Percentiles rank a stretch among this genome's conserved stretches.
Evolutionary conservation across 495 filamentous ascomycete genomes (phyloP).

Genomic region (Chaetomidium leptoderma): DNA sequence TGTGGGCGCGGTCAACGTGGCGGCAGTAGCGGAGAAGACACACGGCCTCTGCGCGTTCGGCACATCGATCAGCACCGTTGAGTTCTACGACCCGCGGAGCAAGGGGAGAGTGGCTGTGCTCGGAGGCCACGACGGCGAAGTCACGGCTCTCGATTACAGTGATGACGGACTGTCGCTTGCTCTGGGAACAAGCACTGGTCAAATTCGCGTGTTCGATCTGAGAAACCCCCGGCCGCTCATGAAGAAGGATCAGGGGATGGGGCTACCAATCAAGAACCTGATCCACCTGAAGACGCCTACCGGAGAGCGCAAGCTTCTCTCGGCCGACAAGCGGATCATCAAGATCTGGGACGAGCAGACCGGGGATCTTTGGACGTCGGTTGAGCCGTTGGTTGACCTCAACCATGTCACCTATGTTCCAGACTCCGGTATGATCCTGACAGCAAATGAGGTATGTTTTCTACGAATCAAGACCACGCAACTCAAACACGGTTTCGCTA

Average conservation of each 20-base stretch:
- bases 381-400: conserved; percentile 91
- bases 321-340: conserved; percentile 90
- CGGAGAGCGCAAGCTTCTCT: conserved; percentile 82
- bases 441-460: conserved; percentile 89
- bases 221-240: conserved; percentile 80
- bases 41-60: conserved; percentile 93
- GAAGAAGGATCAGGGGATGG: conserved; percentile 93
- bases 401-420: conserved; percentile 86
- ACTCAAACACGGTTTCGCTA: not conserved
- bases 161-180: conserved; percentile 80
- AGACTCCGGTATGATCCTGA: conserved; percentile 85
- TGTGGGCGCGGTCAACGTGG: conserved; percentile 81
- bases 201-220: conserved; percentile 91
- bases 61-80: conserved; percentile 90
- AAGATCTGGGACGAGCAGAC: conserved; percentile 87
- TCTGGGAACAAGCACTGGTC: conserved; percentile 80
- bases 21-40: conserved; percentile 80
- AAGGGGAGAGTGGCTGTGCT: conserved; percentile 78
- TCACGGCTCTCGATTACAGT: conserved; percentile 85
- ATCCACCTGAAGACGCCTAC: conserved; percentile 77
- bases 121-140: conserved; percentile 59
- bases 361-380: conserved; percentile 86
- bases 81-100: conserved; percentile 89
- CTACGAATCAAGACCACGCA: conserved; percentile 20
- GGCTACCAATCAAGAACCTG: conserved; percentile 85